Evolutionary conservation across 345 rosid species (phyloP).

Genomic region (Populus ilicifolia): DNA sequence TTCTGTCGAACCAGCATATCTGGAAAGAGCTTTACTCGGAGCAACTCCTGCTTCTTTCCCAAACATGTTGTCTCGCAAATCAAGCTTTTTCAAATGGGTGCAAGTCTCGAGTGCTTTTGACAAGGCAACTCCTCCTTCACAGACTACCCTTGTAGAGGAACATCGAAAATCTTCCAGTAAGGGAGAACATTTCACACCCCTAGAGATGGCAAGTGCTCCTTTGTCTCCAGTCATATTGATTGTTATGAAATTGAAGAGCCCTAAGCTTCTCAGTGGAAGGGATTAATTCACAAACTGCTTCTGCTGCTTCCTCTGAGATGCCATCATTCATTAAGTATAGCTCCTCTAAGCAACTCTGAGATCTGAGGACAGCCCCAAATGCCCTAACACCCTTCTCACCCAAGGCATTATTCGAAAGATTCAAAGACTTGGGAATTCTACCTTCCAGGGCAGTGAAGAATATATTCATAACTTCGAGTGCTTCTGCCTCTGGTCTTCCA

Average conservation of each 20-base stretch:
- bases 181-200: slow-evolving; percentile 60
- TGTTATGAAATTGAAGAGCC: slow-evolving; percentile 82
- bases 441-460: slow-evolving; percentile 81
- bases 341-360: slow-evolving; percentile 73
- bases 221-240: slow-evolving; percentile 89
- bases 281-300: slow-evolving; percentile 68
- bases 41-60: slow-evolving; percentile 72
- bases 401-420: slow-evolving; percentile 84
- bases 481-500: slow-evolving; percentile 79
- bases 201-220: slow-evolving; percentile 72
- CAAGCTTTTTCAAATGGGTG: slow-evolving; percentile 64
- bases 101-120: slow-evolving; percentile 70
- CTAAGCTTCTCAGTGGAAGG: slow-evolving; percentile 78
- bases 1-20: slow-evolving; percentile 55
- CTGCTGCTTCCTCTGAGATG: slow-evolving; percentile 89
- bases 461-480: slow-evolving; percentile 77
- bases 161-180: slow-evolving; percentile 71
- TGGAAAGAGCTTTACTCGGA: slow-evolving; percentile 63
- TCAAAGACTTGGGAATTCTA: slow-evolving; percentile 53
- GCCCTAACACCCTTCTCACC: slow-evolving; percentile 95
- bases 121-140: slow-evolving; percentile 79
- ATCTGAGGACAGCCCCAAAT: slow-evolving; percentile 60
- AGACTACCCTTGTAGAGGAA: slow-evolving; percentile 79
- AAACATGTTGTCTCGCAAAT: slow-evolving; percentile 87
- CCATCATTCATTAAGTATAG: slow-evolving; percentile 85